Percentiles rank a stretch among this genome's conserved stretches.
phyloP scores from a whole-genome alignment of 495 filamentous ascomycete species.

The Aspergillus sclerotioniger region DNA sequence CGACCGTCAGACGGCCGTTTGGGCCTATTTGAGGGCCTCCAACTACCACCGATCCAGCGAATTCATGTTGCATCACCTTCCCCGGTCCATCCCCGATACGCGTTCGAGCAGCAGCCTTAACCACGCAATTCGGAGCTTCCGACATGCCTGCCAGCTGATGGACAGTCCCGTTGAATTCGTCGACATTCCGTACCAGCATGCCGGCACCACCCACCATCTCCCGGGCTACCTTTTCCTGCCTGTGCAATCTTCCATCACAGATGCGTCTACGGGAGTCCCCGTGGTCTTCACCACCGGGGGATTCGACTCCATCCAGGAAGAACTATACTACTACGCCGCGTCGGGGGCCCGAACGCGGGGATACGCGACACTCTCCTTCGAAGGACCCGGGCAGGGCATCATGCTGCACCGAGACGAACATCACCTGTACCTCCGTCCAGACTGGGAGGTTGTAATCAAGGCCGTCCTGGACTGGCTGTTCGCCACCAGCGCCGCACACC shows the following conservation, averaged over 20 bases:
- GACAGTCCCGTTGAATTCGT: slow-evolving; percentile 21
- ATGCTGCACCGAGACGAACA: slow-evolving; percentile 27
- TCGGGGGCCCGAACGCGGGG: slow-evolving; percentile 29
- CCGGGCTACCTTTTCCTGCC: slow-evolving; percentile 47
- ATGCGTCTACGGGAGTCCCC: slow-evolving; percentile 26
- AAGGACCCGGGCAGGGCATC: slow-evolving; percentile 52
- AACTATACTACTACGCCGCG: slow-evolving; percentile 38
- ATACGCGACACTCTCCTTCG: slow-evolving; percentile 48
- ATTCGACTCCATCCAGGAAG: slow-evolving; percentile 45
- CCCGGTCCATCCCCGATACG: slow-evolving; percentile 13
- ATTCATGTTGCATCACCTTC: slow-evolving; percentile 31
- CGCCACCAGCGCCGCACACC: slow-evolving; percentile 7
- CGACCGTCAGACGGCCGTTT: slow-evolving; percentile 22
- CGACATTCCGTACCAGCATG: slow-evolving; percentile 41
- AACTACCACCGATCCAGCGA: slow-evolving; percentile 42
- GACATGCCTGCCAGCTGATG: slow-evolving; percentile 17
- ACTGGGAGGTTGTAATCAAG: slow-evolving; percentile 29
- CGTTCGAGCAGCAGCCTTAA: slow-evolving; percentile 19
- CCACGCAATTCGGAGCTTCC: slow-evolving; percentile 20
- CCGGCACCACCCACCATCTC: slow-evolving; percentile 12
- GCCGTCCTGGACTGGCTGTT: slow-evolving; percentile 35
- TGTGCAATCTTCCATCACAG: no score
- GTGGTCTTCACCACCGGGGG: slow-evolving; percentile 41
- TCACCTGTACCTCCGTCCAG: slow-evolving; percentile 34
- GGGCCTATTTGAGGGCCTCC: slow-evolving; percentile 35